phyloP scores from a whole-genome alignment of 805 yeast genomes.

The Barnettozyma sucrosica region DNA sequence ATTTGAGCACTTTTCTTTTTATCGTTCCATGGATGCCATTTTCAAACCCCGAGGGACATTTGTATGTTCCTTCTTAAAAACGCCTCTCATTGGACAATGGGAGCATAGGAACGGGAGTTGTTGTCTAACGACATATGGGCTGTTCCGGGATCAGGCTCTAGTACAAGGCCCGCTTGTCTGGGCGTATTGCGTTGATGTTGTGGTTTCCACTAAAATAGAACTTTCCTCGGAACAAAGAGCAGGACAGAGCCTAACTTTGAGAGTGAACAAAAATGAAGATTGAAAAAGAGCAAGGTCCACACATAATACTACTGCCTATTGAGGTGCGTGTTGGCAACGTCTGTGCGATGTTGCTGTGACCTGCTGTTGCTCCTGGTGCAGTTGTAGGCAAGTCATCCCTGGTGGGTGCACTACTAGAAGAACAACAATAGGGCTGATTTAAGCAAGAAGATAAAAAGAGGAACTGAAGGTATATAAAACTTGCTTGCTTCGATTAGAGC shows the following conservation, averaged over 20 bases:
- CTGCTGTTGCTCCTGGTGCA: background rate
- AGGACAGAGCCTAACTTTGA: background rate
- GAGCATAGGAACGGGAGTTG: background rate
- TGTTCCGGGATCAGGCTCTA: background rate
- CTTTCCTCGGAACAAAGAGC: background rate
- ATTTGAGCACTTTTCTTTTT: background rate
- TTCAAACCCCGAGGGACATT: background rate
- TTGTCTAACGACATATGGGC: background rate
- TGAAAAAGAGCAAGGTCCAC: background rate
- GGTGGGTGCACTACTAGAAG: background rate
- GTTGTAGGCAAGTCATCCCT: background rate
- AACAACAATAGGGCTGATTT: background rate
- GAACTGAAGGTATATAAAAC: no score
- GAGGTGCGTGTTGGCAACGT: background rate
- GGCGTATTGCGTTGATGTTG: background rate
- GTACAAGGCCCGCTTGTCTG: background rate
- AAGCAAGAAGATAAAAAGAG: no score
- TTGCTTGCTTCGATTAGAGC: no score
- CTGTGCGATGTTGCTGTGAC: background rate
- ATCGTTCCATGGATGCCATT: background rate
- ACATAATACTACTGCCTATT: no score
- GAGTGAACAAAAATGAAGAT: background rate
- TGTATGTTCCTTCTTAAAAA: background rate
- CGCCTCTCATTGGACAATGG: background rate
- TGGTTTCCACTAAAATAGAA: background rate